Evolutionary conservation across 257 asterid species (phyloP), one percentile per base, ranked within the genome.

Genomic region (Cruciata laevipes): DNA sequence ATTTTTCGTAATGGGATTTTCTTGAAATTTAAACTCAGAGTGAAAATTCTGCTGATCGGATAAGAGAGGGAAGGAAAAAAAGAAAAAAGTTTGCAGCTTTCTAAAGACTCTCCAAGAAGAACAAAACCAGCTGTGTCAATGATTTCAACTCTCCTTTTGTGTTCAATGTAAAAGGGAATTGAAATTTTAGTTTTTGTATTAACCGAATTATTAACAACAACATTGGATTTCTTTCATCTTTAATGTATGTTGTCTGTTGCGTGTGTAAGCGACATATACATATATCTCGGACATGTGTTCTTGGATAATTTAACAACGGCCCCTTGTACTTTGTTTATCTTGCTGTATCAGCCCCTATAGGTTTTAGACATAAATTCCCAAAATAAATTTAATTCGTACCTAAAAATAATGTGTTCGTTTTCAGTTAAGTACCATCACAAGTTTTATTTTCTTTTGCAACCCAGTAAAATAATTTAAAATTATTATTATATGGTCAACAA

Each of bases 141-240:
- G 74, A 67, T 61, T 76, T 76, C 74, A 71, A 63, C 65, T 64
- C 68, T 75, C 47, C 35, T 76, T 70, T 61, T 76, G 63, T 67
- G 71, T 68, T 42, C 76, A 71, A 55, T 20, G 55, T 16, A 71
- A 52, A 62, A 76, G 74, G 73, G 71, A 71, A 56, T 66, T 40
- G 31, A 56, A 37, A 20, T 69, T 47, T 44, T 47, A 47, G 55
- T 47, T 47, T 31, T 60, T 23, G 49, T 63, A 69, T 38, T 11
- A 30, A 62, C 61, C 8, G 27, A 16, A 31, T 5, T 23, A 37
- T 37, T 42, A 42, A 42, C 51, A 27, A 27, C 3, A 44, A 64
- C 70, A 71, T 21, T 62, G 66, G 66, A 61, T 33, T 38, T 51
- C 42, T 65, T 57, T 31, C 17, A 30, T 31, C 38, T 31, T 31